Evolutionary conservation across 345 rosid species (phyloP).

Genomic region (Salix brachista): DNA sequence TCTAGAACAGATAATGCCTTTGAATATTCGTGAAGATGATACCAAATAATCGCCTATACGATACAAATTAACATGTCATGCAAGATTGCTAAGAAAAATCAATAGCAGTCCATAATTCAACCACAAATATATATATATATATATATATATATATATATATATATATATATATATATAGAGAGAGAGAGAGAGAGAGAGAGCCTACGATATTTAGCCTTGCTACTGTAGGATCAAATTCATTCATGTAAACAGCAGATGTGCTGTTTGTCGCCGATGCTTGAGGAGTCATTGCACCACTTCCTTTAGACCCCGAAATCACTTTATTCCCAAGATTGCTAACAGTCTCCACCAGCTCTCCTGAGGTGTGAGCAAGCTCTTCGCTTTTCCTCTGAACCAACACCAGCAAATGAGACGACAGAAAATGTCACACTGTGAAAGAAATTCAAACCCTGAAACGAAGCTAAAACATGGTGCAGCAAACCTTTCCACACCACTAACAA

Average conservation of each 20-base stretch:
- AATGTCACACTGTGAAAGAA: background rate
- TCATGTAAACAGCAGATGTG: slow-evolving; percentile 39
- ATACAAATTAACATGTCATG: slow-evolving; percentile 22
- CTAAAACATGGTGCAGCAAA: background rate
- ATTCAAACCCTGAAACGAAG: background rate
- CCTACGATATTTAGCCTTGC: slow-evolving; percentile 76
- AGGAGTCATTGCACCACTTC: slow-evolving; percentile 29
- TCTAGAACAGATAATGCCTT: slow-evolving; percentile 74
- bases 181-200: background rate
- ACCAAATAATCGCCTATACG: slow-evolving; percentile 80
- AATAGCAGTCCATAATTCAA: slow-evolving; percentile 7
- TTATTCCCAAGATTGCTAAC: slow-evolving; percentile 42
- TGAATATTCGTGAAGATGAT: slow-evolving; percentile 77
- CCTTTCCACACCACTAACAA: background rate
- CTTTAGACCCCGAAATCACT: slow-evolving; percentile 47
- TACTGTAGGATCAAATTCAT: slow-evolving; percentile 74
- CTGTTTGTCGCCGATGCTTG: slow-evolving; percentile 38
- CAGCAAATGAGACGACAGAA: slow-evolving; percentile 10
- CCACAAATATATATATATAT: background rate
- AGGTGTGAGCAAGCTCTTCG: slow-evolving; percentile 63
- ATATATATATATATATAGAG: too few species aligned
- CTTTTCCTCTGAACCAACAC: slow-evolving; percentile 54
- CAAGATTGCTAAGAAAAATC: background rate
- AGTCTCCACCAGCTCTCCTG: slow-evolving; percentile 62
- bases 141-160: too few species aligned